These are phyloP conservation scores for Emmonsiellopsis sp. DNA, from an alignment of 2,329 filamentous ascomycete species.

Conservation along the genomic window DNA sequence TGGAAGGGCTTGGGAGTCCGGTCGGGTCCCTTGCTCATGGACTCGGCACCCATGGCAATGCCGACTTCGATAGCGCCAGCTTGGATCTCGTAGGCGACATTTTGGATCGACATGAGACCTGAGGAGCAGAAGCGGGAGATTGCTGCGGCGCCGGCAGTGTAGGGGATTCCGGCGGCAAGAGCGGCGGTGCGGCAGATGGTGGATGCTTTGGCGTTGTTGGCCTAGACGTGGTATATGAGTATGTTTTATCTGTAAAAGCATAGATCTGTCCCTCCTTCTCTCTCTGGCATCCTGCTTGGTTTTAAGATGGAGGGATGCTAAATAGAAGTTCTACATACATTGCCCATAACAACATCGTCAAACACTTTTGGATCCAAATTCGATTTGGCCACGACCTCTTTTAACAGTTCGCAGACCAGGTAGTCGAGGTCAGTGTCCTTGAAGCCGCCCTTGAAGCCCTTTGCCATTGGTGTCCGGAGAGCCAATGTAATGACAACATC, in stretches of 20 bases:
- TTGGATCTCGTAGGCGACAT: conserved; percentile 82
- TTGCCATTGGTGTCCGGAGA: conserved; percentile 77
- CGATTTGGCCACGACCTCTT: conserved; percentile 62
- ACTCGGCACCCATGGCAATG: conserved; percentile 78
- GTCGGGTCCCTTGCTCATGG: conserved; percentile 70
- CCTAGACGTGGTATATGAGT: conserved; percentile 31
- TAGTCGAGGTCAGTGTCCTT: conserved; percentile 90
- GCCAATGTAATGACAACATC: conserved; percentile 95
- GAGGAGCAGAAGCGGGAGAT: conserved; percentile 97
- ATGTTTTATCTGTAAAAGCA: not conserved
- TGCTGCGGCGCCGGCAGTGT: conserved; percentile 70
- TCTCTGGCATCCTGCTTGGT: not conserved
- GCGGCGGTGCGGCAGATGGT: conserved; percentile 86
- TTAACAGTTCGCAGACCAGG: conserved; percentile 71
- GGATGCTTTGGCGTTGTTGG: conserved; percentile 73
- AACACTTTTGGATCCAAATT: conserved; percentile 71
- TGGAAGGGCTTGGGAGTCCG: conserved; percentile 59
- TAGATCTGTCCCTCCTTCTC: not conserved
- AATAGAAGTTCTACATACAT: conserved; percentile 47
- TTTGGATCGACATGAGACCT: conserved; percentile 87
- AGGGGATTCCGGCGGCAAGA: conserved; percentile 86
- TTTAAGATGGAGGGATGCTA: not conserved
- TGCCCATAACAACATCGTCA: conserved; percentile 86
- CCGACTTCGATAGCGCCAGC: conserved; percentile 76
- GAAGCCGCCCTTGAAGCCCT: conserved; percentile 84